Evolutionary conservation across 306 rosid species (phyloP), one percentile per base, ranked within the genome.

Genomic region (Cucumis melo): DNA sequence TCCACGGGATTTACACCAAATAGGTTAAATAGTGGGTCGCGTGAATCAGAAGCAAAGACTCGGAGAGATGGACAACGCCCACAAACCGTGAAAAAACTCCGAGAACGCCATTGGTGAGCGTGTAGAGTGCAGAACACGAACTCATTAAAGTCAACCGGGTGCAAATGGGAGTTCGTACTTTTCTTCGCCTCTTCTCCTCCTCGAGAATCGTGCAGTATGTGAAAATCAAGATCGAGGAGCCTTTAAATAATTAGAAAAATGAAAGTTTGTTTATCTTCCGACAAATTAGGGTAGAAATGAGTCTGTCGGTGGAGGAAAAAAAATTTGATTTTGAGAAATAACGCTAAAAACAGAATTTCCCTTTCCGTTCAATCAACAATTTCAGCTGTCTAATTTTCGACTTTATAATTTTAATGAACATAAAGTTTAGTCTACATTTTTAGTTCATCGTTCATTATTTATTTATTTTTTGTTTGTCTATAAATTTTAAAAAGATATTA

Each of bases 1-100:
- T 90, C 98, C 84, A 88, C 93, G 0, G 97, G 98, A 55, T 96
- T 96, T 51, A 93, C 98, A 13, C 98, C 98, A 10, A 97, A 97
- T 80, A 93, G 92, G 80, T 93, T 90, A 32, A 32, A 2, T 32
- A 32, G 36, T 61, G 79, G 76, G 83, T 84, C 72, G 82, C 83
- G 73, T 86, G 92, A 82, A 91, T 10, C 81, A 93, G 87, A 46
- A 83, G 74, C 29, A 93, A 84, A 54, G 88, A 76, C 82, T 57
- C 2, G 86, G 75, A 44, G 76, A 85, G 84, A 90, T 80, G 48
- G 85, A 19, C 53, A 72, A 42, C 6, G 81, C 8, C 29, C 4
- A 36, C 61, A 5, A 46, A 55, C 44, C n/a, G 81, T 60, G 77
- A 75, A 72, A 73, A 93, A 91, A 86, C 95, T 81, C 79, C 19